A percentile compares a stretch with the other conserved stretches of the same genome.
Conservation (phyloP, 352 stramenopile species). For the Phytophthora sp. region DNA sequence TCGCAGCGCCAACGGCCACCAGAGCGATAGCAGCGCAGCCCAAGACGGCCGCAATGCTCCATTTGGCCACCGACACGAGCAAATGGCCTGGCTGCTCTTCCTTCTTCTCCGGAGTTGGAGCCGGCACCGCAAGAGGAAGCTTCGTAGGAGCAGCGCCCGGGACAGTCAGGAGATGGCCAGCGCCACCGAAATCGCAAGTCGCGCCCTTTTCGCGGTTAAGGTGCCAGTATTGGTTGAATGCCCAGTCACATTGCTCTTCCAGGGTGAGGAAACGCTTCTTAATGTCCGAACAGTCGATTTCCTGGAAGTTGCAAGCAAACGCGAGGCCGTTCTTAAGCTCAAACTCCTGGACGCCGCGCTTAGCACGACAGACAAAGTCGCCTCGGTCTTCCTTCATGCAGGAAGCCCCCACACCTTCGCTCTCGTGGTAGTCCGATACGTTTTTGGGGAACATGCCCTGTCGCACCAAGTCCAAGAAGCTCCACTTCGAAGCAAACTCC, state of each 20-base stretch:
- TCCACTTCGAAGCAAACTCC: constrained; percentile 91
- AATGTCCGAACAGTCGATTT: constrained; percentile 69
- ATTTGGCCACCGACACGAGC: constrained; percentile 37
- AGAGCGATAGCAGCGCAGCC: constrained; percentile 31
- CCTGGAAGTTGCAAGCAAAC: constrained; percentile 67
- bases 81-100: constrained; percentile 27
- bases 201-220: constrained; percentile 66
- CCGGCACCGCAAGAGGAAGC: constrained; percentile 10
- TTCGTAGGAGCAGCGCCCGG: constrained; percentile 23
- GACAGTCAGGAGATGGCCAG: constrained; percentile 59
- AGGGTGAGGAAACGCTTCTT: constrained; percentile 58
- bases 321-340: constrained; percentile 69
- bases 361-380: constrained; percentile 76
- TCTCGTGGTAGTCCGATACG: constrained; percentile 67
- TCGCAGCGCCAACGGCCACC: constrained; percentile 17
- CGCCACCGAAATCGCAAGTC: constrained; percentile 83
- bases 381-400: constrained; percentile 78
- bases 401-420: constrained; percentile 61
- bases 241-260: constrained; percentile 75
- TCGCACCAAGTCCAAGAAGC: constrained; percentile 81
- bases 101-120: constrained; percentile 13
- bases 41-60: constrained; percentile 36
- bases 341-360: constrained; percentile 73
- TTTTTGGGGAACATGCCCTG: constrained; percentile 79
- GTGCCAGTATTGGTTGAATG: constrained; percentile 85